A percentile compares a stretch with the other conserved stretches of the same genome.
These are phyloP conservation scores for Ustilago sp. DNA, from an alignment of 1,284 basidiomycete genomes.

Conservation along the genomic window DNA sequence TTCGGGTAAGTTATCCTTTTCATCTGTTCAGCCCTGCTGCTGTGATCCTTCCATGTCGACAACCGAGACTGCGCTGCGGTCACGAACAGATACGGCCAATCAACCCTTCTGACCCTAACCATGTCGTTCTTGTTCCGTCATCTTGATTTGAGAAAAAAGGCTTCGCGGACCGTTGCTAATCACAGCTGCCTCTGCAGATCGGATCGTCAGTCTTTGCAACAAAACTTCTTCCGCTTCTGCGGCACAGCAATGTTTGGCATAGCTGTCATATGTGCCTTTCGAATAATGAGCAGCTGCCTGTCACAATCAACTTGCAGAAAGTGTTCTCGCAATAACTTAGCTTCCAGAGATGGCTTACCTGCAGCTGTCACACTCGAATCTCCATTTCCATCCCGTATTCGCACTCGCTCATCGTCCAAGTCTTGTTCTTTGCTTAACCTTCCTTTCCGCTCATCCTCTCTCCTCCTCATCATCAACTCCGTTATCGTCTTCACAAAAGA, in stretches of 20 bases:
- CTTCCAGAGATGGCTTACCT: background rate
- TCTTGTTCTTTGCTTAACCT: background rate
- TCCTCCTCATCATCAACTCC: constrained; percentile 13
- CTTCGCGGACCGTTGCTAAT: background rate
- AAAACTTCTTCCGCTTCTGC: constrained; percentile 4
- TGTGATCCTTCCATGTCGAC: background rate
- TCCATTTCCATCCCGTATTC: background rate
- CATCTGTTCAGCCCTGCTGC: background rate
- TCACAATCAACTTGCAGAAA: constrained; percentile 6
- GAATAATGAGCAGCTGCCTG: constrained; percentile 6
- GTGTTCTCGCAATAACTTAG: background rate
- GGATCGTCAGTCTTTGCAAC: background rate
- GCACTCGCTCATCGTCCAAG: background rate
- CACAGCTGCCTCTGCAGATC: constrained; percentile 5
- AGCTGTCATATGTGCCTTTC: background rate
- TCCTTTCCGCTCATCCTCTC: constrained; percentile 6
- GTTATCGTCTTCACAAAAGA: constrained; percentile 24
- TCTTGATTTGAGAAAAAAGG: background rate
- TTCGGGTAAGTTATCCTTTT: background rate
- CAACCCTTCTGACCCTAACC: constrained; percentile 1
- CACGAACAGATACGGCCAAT: constrained; percentile 3
- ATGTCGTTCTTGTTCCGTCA: background rate
- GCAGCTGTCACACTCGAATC: background rate
- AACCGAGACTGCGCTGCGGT: constrained; percentile 15
- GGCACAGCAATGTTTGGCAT: constrained; percentile 1